Conservation (phyloP, 768 basidiomycete species). For the Sarcodon sp. region DNA sequence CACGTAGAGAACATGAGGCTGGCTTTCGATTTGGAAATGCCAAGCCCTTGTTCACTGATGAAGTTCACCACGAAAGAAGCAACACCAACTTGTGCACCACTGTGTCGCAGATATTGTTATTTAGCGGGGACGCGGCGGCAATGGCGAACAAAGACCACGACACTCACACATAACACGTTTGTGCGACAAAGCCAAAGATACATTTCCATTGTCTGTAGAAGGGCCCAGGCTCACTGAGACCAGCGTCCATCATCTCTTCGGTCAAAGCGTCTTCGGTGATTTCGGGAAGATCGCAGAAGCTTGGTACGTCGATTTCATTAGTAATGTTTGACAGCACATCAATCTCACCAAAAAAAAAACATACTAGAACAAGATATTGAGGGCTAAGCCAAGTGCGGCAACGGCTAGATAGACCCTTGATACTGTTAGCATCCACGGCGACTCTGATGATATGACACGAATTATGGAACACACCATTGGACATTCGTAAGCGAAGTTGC, state of each 20-base stretch:
- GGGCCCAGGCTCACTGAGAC: slow-evolving; percentile 30
- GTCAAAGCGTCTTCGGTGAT: slow-evolving; percentile 56
- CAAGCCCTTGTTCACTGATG: slow-evolving; percentile 48
- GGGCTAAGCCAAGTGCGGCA: slow-evolving; percentile 43
- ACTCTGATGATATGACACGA: background rate
- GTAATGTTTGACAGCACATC: slow-evolving; percentile 1
- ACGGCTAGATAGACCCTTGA: slow-evolving; percentile 53
- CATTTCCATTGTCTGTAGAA: slow-evolving; percentile 63
- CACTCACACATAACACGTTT: slow-evolving; percentile 51
- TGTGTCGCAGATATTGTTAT: slow-evolving; percentile 6
- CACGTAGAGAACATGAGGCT: slow-evolving; percentile 61
- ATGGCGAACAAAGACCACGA: slow-evolving; percentile 1
- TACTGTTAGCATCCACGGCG: background rate
- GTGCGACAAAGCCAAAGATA: slow-evolving; percentile 61
- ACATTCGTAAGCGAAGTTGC: slow-evolving; percentile 49
- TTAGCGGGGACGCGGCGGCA: background rate
- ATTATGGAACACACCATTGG: slow-evolving; percentile 32
- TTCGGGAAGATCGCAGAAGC: slow-evolving; percentile 57
- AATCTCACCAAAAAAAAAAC: slow-evolving; percentile 9
- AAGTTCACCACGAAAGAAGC: slow-evolving; percentile 62
- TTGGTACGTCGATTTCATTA: slow-evolving; percentile 7
- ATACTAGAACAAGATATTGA: slow-evolving; percentile 56
- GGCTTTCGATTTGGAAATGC: slow-evolving; percentile 35
- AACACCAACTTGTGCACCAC: slow-evolving; percentile 55
- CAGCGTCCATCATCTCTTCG: slow-evolving; percentile 31